Conservation (phyloP, 441 rosid genomes). For the Syzygium syzygioides region DNA sequence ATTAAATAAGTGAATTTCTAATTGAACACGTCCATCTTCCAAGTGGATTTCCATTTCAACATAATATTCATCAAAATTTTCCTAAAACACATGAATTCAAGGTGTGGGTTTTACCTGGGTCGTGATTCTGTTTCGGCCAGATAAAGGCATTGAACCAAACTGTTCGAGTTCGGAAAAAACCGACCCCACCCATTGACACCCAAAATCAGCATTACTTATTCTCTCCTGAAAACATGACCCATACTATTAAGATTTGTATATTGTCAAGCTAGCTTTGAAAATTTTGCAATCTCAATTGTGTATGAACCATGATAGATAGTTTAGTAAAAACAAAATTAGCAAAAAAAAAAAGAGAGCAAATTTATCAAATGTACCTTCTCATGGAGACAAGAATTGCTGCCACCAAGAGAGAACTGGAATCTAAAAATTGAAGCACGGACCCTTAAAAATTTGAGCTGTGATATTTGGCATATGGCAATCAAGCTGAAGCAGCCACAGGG, state of each 20-base stretch:
- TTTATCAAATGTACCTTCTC: background rate
- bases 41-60: background rate
- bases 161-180: background rate
- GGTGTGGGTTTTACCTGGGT: background rate
- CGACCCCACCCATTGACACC: background rate
- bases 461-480: background rate
- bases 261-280: too few relatives aligned
- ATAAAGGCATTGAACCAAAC: background rate
- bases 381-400: background rate
- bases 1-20: background rate
- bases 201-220: background rate
- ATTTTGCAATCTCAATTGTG: background rate
- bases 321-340: background rate
- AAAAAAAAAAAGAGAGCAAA: background rate
- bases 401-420: background rate
- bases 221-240: background rate
- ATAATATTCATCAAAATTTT: background rate
- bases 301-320: background rate
- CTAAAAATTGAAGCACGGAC: too few relatives aligned
- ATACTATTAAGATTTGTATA: background rate
- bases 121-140: background rate
- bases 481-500: constrained; percentile 5
- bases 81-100: background rate
- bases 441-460: background rate
- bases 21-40: background rate